These are phyloP conservation scores for Aureobasidium sp. DNA, from an alignment of 2,329 filamentous ascomycete species.

Conservation along the genomic window DNA sequence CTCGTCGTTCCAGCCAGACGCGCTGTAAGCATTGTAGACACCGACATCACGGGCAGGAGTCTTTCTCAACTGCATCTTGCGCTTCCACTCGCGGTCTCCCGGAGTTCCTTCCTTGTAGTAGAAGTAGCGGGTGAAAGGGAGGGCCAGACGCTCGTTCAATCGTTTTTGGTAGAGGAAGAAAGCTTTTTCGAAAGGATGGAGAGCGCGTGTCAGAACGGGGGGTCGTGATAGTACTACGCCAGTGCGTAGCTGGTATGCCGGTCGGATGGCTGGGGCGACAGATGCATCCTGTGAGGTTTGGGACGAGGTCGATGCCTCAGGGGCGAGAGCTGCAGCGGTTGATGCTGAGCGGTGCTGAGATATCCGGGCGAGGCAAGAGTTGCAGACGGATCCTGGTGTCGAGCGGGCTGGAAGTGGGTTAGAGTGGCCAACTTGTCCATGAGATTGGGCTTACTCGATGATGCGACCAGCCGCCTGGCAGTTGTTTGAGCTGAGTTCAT, in stretches of 20 bases:
- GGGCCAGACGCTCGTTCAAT: slow-evolving; percentile 80
- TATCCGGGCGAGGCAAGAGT: slow-evolving; percentile 36
- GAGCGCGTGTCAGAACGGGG: slow-evolving; percentile 73
- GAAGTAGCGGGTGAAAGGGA: slow-evolving; percentile 83
- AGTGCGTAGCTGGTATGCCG: slow-evolving; percentile 40
- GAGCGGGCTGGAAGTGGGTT: slow-evolving; percentile 22
- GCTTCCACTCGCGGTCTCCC: slow-evolving; percentile 77
- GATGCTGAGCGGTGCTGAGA: slow-evolving; percentile 28
- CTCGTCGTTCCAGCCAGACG: slow-evolving; percentile 85
- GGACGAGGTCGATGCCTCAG: slow-evolving; percentile 22
- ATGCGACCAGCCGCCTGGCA: slow-evolving; percentile 34
- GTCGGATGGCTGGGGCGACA: slow-evolving; percentile 39
- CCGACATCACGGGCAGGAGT: slow-evolving; percentile 79
- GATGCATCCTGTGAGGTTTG: slow-evolving; percentile 21
- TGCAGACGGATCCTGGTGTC: slow-evolving; percentile 35
- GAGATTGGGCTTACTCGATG: slow-evolving; percentile 27
- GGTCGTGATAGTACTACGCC: slow-evolving; percentile 81
- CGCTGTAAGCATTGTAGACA: slow-evolving; percentile 65
- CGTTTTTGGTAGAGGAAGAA: slow-evolving; percentile 97
- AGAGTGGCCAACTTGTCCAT: background rate
- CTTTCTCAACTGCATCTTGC: slow-evolving; percentile 68
- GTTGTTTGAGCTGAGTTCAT: slow-evolving; percentile 39
- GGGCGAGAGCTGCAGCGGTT: slow-evolving; percentile 26
- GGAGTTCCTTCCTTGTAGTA: slow-evolving; percentile 92
- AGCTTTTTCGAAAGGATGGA: slow-evolving; percentile 81